Base-by-base conservation (phyloP, 345 rosid genomes). In the Litchi chinensis region DNA sequence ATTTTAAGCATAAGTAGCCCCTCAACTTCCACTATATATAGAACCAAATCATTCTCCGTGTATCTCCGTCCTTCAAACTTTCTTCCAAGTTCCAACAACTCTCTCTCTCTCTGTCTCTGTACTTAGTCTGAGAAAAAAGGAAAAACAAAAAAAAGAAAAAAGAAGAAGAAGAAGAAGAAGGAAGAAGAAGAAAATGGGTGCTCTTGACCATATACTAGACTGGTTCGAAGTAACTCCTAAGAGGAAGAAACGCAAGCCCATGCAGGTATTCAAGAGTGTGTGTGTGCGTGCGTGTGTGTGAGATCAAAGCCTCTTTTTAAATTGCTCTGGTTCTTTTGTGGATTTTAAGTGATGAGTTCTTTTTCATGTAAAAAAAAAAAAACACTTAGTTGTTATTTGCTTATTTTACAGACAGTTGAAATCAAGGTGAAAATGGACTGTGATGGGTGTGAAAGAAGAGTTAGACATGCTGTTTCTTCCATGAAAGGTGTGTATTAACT, bases 391-490 rank as follows among this genome's bases (percentile, higher is more conserved):
- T 32, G 37, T 32, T 48, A 60, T 41, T 71, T 12, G 43, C 26
- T 78, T 44, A 6, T 24, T 37, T 71, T 11, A 32, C 85, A 88
- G 91, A 88, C 89, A 5, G 91, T 88, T 68, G 89, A 88, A 1
- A 88, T 88, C 77, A 88, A 88, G 80, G 89, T 88, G 82, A 88
- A 88, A 75, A 88, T 88, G 91, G 91, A 88, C 64, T 88, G 91
- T 41, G 91, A 86, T 24, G 91, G 91, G 68, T 86, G 91, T 40
- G 91, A 86, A 82, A 85, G 91, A 73, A 83, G 74, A 75, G 89
- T 88, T 56, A 81, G 67, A 65, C 70, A 86, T n/a, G 74, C 89
- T 70, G 89, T 82, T 73, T 75, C 82, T 62, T 59, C 82, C 84
- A 83, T 88, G 54, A 88, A 85, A 85, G 91, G 91, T 88, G 57